These are phyloP conservation scores for Chionographis japonica DNA, from an alignment of 106 monocot genomes.

Conservation along the genomic window DNA sequence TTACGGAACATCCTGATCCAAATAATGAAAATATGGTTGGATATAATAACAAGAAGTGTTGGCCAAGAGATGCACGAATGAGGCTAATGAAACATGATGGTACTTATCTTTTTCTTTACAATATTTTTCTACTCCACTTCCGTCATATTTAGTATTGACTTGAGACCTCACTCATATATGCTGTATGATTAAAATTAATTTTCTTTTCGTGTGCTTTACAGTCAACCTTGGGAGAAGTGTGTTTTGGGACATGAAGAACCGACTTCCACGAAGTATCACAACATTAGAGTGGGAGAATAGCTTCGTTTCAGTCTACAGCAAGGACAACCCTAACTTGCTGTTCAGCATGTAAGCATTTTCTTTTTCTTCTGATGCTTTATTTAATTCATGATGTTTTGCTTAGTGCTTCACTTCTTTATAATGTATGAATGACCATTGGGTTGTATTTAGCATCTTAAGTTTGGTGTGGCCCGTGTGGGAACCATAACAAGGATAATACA, in stretches of 20 bases:
- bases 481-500: too few species aligned
- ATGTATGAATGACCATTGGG: too few species aligned
- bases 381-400: background rate
- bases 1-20: conserved; percentile 99
- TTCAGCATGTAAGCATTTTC: conserved; percentile 87
- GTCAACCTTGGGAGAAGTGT: conserved; percentile 99
- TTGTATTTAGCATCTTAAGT: too few species aligned
- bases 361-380: background rate
- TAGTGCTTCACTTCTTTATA: too few species aligned
- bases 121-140: background rate
- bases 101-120: conserved; percentile 20
- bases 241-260: conserved; percentile 99
- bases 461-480: too few species aligned
- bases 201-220: conserved; percentile 16
- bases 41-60: conserved; percentile 99
- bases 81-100: conserved; percentile 99
- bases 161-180: background rate
- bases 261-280: conserved; percentile 96
- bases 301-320: conserved; percentile 99
- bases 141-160: background rate
- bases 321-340: conserved; percentile 96
- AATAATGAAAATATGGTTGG: conserved; percentile 99
- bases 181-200: background rate
- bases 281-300: conserved; percentile 99
- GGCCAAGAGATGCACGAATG: conserved; percentile 99